A percentile compares a stretch with the other conserved stretches of the same genome.
Conservation (phyloP, 2,329 filamentous ascomycete species). For the Hysterium pulicare region DNA sequence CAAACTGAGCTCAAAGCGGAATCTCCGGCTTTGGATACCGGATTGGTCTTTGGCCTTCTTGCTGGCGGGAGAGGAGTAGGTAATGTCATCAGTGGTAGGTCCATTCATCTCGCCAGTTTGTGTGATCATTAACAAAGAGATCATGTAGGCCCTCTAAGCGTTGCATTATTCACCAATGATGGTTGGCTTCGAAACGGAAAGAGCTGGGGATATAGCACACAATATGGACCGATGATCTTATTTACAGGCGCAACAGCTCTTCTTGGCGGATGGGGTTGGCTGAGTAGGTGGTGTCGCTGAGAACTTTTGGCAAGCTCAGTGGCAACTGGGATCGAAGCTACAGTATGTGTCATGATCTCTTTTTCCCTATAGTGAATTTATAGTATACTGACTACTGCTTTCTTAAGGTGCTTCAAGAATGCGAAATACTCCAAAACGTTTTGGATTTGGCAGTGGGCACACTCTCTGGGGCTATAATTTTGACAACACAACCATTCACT, state of each 20-base stretch:
- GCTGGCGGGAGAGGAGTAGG: constrained; percentile 48
- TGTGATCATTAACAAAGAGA: no score
- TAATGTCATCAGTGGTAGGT: constrained; percentile 48
- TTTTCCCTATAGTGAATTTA: no score
- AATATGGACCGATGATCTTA: constrained; percentile 13
- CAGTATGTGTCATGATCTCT: no score
- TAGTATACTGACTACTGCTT: no score
- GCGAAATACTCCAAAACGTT: no score
- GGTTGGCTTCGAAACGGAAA: constrained; percentile 6
- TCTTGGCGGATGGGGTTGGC: constrained; percentile 9
- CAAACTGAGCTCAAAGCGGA: constrained; percentile 26
- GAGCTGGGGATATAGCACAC: constrained; percentile 9
- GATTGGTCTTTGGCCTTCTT: constrained; percentile 46
- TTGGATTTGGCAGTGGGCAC: no score
- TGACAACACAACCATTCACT: no score
- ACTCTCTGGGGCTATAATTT: no score
- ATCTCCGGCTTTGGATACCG: constrained; percentile 32
- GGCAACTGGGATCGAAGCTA: no score
- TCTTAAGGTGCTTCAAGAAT: no score
- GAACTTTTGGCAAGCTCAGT: neutral
- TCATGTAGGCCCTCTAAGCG: constrained; percentile 50
- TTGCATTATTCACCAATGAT: constrained; percentile 21
- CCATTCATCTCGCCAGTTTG: no score
- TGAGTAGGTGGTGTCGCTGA: constrained; percentile 5
- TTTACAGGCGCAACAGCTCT: constrained; percentile 12